These are phyloP conservation scores for Physcia stellaris DNA, from an alignment of 495 filamentous ascomycete genomes.

Conservation along the genomic window DNA sequence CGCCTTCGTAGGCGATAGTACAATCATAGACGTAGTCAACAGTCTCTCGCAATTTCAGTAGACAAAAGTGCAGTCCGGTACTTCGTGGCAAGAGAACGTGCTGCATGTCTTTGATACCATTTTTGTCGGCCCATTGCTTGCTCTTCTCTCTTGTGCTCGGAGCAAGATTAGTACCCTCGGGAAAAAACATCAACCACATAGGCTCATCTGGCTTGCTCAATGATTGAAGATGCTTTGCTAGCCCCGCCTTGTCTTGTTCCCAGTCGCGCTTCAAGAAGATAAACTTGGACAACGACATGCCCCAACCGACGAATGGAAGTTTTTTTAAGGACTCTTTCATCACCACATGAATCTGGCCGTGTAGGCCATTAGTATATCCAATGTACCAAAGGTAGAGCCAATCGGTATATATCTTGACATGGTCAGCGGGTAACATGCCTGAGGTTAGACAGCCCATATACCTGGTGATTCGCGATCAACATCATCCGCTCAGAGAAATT, in stretches of 20 bases:
- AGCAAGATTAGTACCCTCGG: constrained; percentile 69
- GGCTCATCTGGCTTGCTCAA: constrained; percentile 51
- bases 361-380: constrained; percentile 59
- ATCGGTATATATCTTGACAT: constrained; percentile 59
- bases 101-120: constrained; percentile 46
- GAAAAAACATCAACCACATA: constrained; percentile 80
- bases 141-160: constrained; percentile 50
- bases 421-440: constrained; percentile 4
- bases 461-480: constrained; percentile 76
- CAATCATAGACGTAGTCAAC: constrained; percentile 78
- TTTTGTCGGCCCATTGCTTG: constrained; percentile 55
- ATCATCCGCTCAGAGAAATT: constrained; percentile 64
- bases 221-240: constrained; percentile 54
- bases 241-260: constrained; percentile 58
- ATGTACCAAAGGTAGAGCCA: constrained; percentile 88
- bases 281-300: constrained; percentile 74
- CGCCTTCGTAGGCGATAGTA: constrained; percentile 72
- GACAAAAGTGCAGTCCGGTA: constrained; percentile 62
- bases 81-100: constrained; percentile 61
- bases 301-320: constrained; percentile 60
- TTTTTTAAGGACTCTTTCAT: constrained; percentile 70
- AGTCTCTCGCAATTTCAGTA: constrained; percentile 54
- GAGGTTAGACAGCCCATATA: constrained; percentile 12
- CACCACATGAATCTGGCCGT: constrained; percentile 77
- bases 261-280: constrained; percentile 76